Conservation (phyloP, 176 grass and related monocot genomes). For the Canna indica region DNA sequence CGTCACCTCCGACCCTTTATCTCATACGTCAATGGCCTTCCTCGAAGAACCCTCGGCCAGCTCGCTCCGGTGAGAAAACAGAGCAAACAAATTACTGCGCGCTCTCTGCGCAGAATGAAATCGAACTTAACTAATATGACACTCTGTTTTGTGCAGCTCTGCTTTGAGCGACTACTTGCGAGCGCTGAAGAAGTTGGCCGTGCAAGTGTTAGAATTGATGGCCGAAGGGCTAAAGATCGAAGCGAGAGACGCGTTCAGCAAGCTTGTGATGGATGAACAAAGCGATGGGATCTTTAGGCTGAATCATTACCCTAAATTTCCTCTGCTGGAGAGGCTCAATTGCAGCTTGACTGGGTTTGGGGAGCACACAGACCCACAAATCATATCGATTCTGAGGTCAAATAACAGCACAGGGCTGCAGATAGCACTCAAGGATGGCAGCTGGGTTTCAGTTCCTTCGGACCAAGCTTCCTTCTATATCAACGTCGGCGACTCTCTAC, state of each 20-base stretch:
- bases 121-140: too few species aligned
- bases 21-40: conserved; percentile 22
- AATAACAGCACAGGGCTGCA: conserved; percentile 12
- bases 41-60: conserved; percentile 25
- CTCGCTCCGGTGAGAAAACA: conserved; percentile 35
- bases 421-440: conserved; percentile 8
- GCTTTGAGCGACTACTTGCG: conserved; percentile 6
- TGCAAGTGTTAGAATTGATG: conserved; percentile 2
- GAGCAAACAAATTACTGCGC: too few species aligned
- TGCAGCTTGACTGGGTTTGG: conserved; percentile 20
- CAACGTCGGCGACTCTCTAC: conserved; percentile 7
- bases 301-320: conserved; percentile 14
- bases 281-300: conserved; percentile 10
- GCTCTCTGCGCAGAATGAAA: too few species aligned
- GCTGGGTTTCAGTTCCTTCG: conserved; percentile 9
- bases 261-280: background rate
- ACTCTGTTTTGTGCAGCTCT: conserved; percentile 3
- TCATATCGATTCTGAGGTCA: conserved; percentile 10
- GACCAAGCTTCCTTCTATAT: conserved; percentile 16
- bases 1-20: conserved; percentile 16
- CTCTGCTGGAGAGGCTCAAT: conserved; percentile 2
- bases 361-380: conserved; percentile 18
- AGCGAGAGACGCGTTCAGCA: background rate
- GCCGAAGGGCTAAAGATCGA: conserved; percentile 6
- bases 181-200: conserved; percentile 1